phyloP scores from a whole-genome alignment of 257 asterid species.

The Ophiorrhiza pumila region DNA sequence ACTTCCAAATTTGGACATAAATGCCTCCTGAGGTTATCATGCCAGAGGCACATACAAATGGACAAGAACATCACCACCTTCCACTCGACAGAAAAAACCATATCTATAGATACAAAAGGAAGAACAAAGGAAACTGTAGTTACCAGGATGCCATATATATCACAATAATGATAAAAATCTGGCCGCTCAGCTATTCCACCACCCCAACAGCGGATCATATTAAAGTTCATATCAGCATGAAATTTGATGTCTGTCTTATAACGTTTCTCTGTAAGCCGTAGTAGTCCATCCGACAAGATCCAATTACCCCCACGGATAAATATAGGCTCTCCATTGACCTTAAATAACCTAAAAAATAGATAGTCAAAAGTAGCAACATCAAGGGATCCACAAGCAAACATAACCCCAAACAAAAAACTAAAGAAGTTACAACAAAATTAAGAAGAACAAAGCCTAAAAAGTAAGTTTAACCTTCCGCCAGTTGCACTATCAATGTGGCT shows the following conservation, averaged over 20 bases:
- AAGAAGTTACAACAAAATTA: not conserved
- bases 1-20: not conserved
- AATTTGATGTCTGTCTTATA: conserved; percentile 81
- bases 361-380: conserved; percentile 1
- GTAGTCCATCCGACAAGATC: conserved; percentile 94
- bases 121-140: not conserved
- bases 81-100: not conserved
- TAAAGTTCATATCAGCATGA: conserved; percentile 98
- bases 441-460: not conserved
- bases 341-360: conserved; percentile 60
- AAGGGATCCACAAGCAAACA: conserved; percentile 1
- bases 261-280: conserved; percentile 79
- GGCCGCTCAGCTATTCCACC: conserved; percentile 99
- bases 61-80: not conserved
- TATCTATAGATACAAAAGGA: not conserved
- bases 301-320: conserved; percentile 98
- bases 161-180: conserved; percentile 89
- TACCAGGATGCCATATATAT: conserved; percentile 88
- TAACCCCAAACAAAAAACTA: conserved; percentile 1
- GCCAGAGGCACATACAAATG: not conserved
- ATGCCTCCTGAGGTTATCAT: not conserved
- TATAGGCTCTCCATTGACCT: conserved; percentile 85
- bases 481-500: conserved; percentile 64
- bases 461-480: conserved; percentile 76
- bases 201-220: conserved; percentile 99